A percentile compares a stretch with the other conserved stretches of the same genome.
phyloP scores from a whole-genome alignment of 768 basidiomycete genomes.

The Boletus reticulatus region DNA sequence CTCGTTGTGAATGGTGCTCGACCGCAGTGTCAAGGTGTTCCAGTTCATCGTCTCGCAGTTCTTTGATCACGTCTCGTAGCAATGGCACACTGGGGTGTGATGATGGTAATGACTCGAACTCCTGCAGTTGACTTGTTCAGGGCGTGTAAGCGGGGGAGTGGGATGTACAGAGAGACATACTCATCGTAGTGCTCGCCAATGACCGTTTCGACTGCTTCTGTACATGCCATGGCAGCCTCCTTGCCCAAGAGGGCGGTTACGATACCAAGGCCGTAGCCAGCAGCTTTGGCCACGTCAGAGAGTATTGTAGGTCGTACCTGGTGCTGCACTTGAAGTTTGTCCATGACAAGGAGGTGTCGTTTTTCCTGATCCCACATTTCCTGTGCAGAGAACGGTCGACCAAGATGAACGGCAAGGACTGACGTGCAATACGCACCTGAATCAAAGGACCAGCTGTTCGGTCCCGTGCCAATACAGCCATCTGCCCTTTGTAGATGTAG shows the following conservation, averaged over 20 bases:
- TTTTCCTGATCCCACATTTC: conserved; percentile 98
- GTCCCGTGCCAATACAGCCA: conserved; percentile 67
- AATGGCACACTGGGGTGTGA: conserved; percentile 79
- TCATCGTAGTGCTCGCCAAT: conserved; percentile 99
- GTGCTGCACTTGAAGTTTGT: conserved; percentile 82
- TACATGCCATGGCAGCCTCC: conserved; percentile 97
- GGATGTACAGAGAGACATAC: conserved; percentile 47
- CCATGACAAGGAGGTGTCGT: conserved; percentile 85
- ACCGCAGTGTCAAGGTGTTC: conserved; percentile 93
- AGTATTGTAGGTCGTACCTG: conserved; percentile 79
- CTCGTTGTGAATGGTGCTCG: conserved; percentile 80
- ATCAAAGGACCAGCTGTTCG: conserved; percentile 59
- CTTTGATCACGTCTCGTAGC: conserved; percentile 67
- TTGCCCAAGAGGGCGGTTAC: conserved; percentile 85
- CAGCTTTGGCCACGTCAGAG: conserved; percentile 80
- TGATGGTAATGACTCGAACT: conserved; percentile 58
- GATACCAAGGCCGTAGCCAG: conserved; percentile 84
- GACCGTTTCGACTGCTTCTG: conserved; percentile 95
- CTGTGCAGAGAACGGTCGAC: conserved; percentile 39
- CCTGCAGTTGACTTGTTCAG: conserved; percentile 69
- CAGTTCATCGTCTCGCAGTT: conserved; percentile 92
- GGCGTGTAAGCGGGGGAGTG: conserved; percentile 3
- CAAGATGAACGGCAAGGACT: background rate
- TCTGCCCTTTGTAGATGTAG: conserved; percentile 91
- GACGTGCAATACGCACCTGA: conserved; percentile 49